Percentiles rank a stretch among this genome's conserved stretches.
phyloP scores from a whole-genome alignment of 345 rosid genomes.

The Citropsis articulata region DNA sequence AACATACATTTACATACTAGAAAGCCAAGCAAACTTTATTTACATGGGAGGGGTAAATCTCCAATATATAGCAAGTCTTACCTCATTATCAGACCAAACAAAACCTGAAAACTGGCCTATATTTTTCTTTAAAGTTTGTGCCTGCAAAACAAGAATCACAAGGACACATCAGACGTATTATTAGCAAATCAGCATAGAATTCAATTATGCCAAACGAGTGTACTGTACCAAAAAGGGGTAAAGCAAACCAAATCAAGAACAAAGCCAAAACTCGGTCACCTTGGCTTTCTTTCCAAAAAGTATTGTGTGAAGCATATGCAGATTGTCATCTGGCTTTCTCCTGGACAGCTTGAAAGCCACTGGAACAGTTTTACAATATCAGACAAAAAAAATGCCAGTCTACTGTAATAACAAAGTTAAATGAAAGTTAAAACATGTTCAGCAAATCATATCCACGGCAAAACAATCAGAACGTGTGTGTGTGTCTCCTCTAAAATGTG shows the following conservation, averaged over 20 bases:
- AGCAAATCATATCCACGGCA: too few relatives aligned
- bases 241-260: constrained; percentile 10
- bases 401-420: constrained; percentile 11
- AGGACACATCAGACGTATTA: background rate
- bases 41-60: background rate
- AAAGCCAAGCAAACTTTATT: background rate
- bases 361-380: constrained; percentile 42
- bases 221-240: background rate
- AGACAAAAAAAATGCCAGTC: constrained; percentile 19
- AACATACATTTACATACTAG: background rate
- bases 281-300: constrained; percentile 97
- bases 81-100: constrained; percentile 89
- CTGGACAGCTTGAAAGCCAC: constrained; percentile 96
- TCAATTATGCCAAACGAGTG: background rate
- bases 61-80: constrained; percentile 20
- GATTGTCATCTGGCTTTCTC: constrained; percentile 89
- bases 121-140: constrained; percentile 73
- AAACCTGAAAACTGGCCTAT: constrained; percentile 91
- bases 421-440: background rate
- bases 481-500: too few relatives aligned
- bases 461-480: too few relatives aligned
- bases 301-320: constrained; percentile 67
- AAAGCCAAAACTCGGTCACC: constrained; percentile 37
- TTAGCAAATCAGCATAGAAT: background rate
- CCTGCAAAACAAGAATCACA: constrained; percentile 39